Conservation (phyloP, 2,329 filamentous ascomycete genomes). For the Botryotinia convoluta region DNA sequence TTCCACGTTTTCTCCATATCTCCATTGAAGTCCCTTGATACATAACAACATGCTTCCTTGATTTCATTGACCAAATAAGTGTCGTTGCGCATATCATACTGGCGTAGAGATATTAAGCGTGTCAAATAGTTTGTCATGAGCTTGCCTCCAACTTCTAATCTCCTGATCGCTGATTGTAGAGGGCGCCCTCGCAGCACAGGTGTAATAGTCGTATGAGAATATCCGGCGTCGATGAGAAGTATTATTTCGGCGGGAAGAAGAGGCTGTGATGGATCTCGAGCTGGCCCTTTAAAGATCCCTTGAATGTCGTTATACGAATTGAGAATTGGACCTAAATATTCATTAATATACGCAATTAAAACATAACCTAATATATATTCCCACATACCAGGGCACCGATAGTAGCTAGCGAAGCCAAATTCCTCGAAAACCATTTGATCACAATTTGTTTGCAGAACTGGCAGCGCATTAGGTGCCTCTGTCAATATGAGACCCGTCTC, state of each 20-base stretch:
- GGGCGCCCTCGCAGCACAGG: slow-evolving; percentile 79
- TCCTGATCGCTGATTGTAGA: slow-evolving; percentile 75
- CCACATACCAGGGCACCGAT: slow-evolving; percentile 64
- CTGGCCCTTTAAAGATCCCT: slow-evolving; percentile 61
- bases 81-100: slow-evolving; percentile 95
- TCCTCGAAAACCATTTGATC: slow-evolving; percentile 98
- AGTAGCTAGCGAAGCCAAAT: slow-evolving; percentile 87
- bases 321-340: slow-evolving; percentile 60
- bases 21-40: slow-evolving; percentile 70
- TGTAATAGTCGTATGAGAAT: slow-evolving; percentile 88
- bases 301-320: slow-evolving; percentile 82
- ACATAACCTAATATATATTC: background rate
- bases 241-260: slow-evolving; percentile 70
- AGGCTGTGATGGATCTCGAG: slow-evolving; percentile 44
- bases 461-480: slow-evolving; percentile 81
- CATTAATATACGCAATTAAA: slow-evolving; percentile 18
- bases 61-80: slow-evolving; percentile 92
- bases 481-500: slow-evolving; percentile 82
- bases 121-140: slow-evolving; percentile 91
- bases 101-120: slow-evolving; percentile 81
- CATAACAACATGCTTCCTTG: slow-evolving; percentile 85
- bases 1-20: slow-evolving; percentile 87
- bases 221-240: slow-evolving; percentile 87
- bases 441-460: slow-evolving; percentile 79
- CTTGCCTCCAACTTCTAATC: slow-evolving; percentile 90